Percentiles rank a stretch among this genome's conserved stretches.
Conservation (phyloP, 2,329 filamentous ascomycete species). For the Zymoseptoria brevis region DNA sequence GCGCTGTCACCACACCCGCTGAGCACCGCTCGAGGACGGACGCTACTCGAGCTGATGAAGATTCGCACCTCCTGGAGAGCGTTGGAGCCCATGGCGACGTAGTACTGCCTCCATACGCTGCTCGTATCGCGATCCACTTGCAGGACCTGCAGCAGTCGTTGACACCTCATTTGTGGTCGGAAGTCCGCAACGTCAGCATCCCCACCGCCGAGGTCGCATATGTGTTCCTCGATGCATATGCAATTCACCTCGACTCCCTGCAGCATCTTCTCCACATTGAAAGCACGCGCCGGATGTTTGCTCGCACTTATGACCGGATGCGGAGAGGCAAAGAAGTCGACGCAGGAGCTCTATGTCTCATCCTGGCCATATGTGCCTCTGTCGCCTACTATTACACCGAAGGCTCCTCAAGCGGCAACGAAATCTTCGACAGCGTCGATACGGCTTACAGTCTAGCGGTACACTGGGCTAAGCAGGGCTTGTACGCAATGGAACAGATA, state of each 20-base stretch:
- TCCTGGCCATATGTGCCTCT: slow-evolving; percentile 10
- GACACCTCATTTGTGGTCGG: background rate
- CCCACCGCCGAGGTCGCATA: slow-evolving; percentile 14
- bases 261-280: slow-evolving; percentile 23
- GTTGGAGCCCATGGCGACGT: slow-evolving; percentile 1
- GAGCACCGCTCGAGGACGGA: slow-evolving; percentile 1
- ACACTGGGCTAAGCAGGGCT: slow-evolving; percentile 8
- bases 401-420: slow-evolving; percentile 2
- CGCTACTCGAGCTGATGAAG: slow-evolving; percentile 8
- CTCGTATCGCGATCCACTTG: slow-evolving; percentile 2
- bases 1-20: background rate
- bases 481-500: slow-evolving; percentile 12
- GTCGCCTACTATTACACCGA: slow-evolving; percentile 10
- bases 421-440: slow-evolving; percentile 3
- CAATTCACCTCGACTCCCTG: slow-evolving; percentile 16
- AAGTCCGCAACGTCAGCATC: slow-evolving; percentile 10
- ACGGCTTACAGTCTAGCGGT: slow-evolving; percentile 7
- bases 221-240: slow-evolving; percentile 14
- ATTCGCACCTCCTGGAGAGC: slow-evolving; percentile 10
- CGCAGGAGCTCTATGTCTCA: slow-evolving; percentile 5
- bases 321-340: slow-evolving; percentile 3
- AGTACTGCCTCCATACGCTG: slow-evolving; percentile 6
- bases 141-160: slow-evolving; percentile 7
- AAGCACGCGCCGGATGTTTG: slow-evolving; percentile 10
- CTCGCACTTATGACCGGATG: slow-evolving; percentile 12